These are phyloP conservation scores for Podaxis sp. DNA, from an alignment of 768 basidiomycete species.

Conservation along the genomic window DNA sequence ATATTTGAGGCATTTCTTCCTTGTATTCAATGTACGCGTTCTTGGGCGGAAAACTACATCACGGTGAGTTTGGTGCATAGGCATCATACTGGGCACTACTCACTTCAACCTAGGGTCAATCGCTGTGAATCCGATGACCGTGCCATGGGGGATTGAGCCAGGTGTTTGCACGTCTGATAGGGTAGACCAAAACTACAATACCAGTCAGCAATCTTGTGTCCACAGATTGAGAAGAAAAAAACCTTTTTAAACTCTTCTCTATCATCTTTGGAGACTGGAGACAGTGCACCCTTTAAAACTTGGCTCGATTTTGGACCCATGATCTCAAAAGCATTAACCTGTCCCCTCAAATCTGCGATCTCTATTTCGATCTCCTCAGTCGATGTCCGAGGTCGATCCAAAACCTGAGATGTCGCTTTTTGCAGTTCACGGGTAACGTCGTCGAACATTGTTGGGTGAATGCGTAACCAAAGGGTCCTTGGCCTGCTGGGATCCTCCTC, in stretches of 20 bases:
- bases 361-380: conserved; percentile 47
- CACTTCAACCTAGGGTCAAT: conserved; percentile 88
- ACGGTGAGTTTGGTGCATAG: conserved; percentile 5
- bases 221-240: conserved; percentile 2
- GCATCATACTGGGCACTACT: conserved; percentile 18
- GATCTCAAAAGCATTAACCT: conserved; percentile 82
- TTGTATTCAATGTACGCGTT: conserved; percentile 50
- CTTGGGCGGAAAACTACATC: conserved; percentile 77
- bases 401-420: conserved; percentile 8
- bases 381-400: conserved; percentile 10
- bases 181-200: conserved; percentile 63
- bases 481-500: not conserved
- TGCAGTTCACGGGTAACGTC: conserved; percentile 6
- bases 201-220: conserved; percentile 1
- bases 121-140: conserved; percentile 77
- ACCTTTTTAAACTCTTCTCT: conserved; percentile 64
- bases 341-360: conserved; percentile 68
- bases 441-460: conserved; percentile 10
- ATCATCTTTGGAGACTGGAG: conserved; percentile 46
- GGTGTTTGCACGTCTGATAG: conserved; percentile 63
- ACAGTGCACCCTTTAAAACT: conserved; percentile 65
- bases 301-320: conserved; percentile 84
- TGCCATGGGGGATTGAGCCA: conserved; percentile 67
- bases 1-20: conserved; percentile 33
- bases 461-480: conserved; percentile 12